Base-by-base conservation (phyloP, 352 stramenopile species). In the Stramenopiles sp. region DNA sequence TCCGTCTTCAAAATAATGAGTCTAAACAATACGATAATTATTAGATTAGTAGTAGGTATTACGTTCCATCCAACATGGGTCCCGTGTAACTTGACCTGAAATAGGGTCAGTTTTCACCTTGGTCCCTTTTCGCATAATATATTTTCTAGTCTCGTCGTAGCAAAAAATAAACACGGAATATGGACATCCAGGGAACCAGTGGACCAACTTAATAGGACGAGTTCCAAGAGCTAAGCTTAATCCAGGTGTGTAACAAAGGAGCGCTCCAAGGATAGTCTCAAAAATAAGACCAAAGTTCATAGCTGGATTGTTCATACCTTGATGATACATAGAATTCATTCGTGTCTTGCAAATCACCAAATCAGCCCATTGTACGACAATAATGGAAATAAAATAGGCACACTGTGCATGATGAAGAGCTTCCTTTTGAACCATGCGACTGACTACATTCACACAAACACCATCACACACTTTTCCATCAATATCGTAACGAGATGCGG, bases 281-380 rank as follows among this genome's bases (percentile, higher is more conserved):
- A 80, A 83, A 50, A 77, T 68, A 42, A 88, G 63, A 0, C 67
- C 69, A 45, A 83, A 83, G 50, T 84, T 78, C 46, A 88, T 70
- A 44, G 76, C 61, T 23, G 51, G 64, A 51, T 88, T 88, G 23
- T 51, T 48, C 68, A 88, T 81, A 41, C 72, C 71, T 45, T 88
- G 72, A n/a, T 59, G 58, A 19, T 56, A 45, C n/a, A 88, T 56
- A 5, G 60, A 75, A 46, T 84, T 48, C 53, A 70, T 83, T 4
- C 72, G 61, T 24, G 72, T 88, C 58, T 85, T 86, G 53, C 64
- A 81, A 42, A 84, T 77, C 19, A 88, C 46, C 7, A 86, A 45
- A 50, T 83, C 75, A 36, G 68, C 60, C 61, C 68, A 79, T 44
- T 86, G 72, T 32, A 75, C 64, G 37, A 85, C 53, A 6, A 83